Conservation (phyloP, 441 rosid genomes). For the Mallotus japonicus region DNA sequence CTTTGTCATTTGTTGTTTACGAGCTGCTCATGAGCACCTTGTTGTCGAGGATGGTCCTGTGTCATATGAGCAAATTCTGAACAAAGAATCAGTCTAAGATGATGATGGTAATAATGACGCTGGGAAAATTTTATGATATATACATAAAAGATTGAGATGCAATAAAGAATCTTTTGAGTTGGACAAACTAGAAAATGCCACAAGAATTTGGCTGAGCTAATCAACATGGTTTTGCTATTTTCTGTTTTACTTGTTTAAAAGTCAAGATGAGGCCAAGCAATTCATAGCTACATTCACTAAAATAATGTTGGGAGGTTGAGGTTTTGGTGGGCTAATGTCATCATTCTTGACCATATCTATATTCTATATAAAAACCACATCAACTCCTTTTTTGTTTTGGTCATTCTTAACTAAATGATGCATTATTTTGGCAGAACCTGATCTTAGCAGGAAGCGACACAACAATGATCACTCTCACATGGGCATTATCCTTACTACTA, state of each 20-base stretch:
- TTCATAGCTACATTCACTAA: neutral
- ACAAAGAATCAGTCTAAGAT: too few species aligned
- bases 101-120: too few species aligned
- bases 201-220: neutral
- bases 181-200: neutral
- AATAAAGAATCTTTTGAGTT: too few species aligned
- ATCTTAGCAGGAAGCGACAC: constrained; percentile 56
- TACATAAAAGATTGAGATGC: too few species aligned
- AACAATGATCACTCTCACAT: constrained; percentile 39
- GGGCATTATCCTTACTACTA: constrained; percentile 35
- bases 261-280: neutral
- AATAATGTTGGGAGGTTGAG: too few species aligned
- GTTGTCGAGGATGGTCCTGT: too few species aligned
- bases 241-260: neutral
- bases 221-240: neutral
- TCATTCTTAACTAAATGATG: too few species aligned
- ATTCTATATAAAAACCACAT: too few species aligned
- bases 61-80: too few species aligned
- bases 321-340: neutral
- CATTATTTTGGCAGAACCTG: constrained; percentile 33
- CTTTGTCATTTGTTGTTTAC: too few species aligned
- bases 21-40: too few species aligned
- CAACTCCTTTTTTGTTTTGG: neutral
- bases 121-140: too few species aligned
- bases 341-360: neutral